Evolutionary conservation across 1,284 basidiomycete species (phyloP), one percentile per base, ranked within the genome.

Genomic region (Sparassis latifolia): DNA sequence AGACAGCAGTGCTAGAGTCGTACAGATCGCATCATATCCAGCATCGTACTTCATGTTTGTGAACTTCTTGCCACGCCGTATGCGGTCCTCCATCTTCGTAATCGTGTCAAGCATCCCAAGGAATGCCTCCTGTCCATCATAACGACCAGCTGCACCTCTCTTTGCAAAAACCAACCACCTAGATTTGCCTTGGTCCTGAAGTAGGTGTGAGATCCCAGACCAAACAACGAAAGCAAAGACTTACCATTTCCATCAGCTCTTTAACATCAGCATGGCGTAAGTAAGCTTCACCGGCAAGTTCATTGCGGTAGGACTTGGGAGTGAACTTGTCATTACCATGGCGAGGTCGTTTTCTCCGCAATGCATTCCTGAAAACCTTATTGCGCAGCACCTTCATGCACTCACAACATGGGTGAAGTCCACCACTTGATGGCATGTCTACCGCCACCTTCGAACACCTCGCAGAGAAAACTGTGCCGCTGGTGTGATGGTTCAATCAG

Each of bases 301-400:
- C 38, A 27, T 47, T 47, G 4, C 46, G 46, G 30, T 47, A 47
- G 2, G 30, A 4, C 30, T 42, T 42, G 2, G 46, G 46, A 4
- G 46, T 47, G 9, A 66, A 63, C 28, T 47, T 47, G 5, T 37
- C 28, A 30, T 33, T 41, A 2, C 38, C 29, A 3, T 37, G 6
- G 6, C 35, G 6, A 7, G 35, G 35, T 12, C 6, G 6, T 7
- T 6, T 37, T 37, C 35, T 6, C 7, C 35, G 35, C 12, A 37
- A 12, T 12, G 35, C 35, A 12, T 6, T 37, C 12, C 35, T 6
- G 35, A 37, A 37, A 7, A 12, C 12, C 35, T 37, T 37, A 12
- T 12, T 7, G 12, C 35, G 35, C 35, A 37, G 12, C 7, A 37
- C 35, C 35, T 37, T 37, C 35, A 37, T 37, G 35, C 35, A 37